These are phyloP conservation scores for Colletotrichum camelliae DNA, from an alignment of 2,329 filamentous ascomycete genomes.

Conservation along the genomic window DNA sequence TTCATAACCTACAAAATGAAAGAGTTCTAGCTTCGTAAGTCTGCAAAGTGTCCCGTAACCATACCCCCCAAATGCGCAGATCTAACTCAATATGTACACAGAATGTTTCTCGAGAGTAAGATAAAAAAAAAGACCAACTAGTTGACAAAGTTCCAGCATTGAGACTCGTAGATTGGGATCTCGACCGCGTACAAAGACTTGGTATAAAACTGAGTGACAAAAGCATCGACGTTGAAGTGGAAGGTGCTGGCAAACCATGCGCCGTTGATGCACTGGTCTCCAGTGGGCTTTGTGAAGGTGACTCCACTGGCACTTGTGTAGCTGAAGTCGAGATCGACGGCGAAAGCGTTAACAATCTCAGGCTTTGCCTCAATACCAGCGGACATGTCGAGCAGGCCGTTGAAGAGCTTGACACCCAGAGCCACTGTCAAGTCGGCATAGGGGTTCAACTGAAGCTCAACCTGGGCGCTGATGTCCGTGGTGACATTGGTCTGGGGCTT, in stretches of 20 bases:
- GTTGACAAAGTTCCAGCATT: conserved; percentile 19
- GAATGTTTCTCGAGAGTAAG: not conserved
- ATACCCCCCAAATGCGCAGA: not conserved
- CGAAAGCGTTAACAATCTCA: conserved; percentile 42
- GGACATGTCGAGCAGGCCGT: conserved; percentile 39
- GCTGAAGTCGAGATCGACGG: conserved; percentile 29
- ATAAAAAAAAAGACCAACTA: not conserved
- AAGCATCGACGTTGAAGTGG: conserved; percentile 13
- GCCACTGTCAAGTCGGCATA: conserved; percentile 42
- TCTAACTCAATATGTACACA: not conserved
- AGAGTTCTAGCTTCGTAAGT: not conserved
- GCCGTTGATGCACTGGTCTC: conserved; percentile 15
- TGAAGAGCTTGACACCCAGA: conserved; percentile 38
- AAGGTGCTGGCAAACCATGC: conserved; percentile 24
- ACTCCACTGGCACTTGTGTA: conserved; percentile 12
- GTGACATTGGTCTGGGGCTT: conserved; percentile 36
- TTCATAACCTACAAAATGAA: not conserved
- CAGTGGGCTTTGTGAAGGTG: not conserved
- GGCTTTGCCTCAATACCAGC: conserved; percentile 40
- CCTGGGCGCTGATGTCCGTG: conserved; percentile 35
- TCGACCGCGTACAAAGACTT: conserved; percentile 18
- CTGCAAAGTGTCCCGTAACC: not conserved
- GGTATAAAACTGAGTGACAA: conserved; percentile 16
- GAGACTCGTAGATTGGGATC: conserved; percentile 18
- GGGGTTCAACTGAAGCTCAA: conserved; percentile 36